These are phyloP conservation scores for Hirsutella thompsonii DNA, from an alignment of 2,329 filamentous ascomycete species.

Conservation along the genomic window DNA sequence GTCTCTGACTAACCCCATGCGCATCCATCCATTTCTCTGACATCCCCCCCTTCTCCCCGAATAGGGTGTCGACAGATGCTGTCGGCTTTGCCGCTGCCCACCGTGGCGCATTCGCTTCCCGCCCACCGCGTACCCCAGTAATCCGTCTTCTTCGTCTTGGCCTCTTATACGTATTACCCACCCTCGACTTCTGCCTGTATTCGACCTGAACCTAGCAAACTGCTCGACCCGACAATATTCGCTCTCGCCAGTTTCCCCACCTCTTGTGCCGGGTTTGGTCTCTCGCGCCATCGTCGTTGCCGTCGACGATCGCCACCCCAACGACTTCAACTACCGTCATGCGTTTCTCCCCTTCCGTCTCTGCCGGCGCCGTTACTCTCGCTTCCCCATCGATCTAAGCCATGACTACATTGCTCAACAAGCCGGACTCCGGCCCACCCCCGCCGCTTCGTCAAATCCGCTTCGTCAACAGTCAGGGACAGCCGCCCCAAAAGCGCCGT, in stretches of 20 bases:
- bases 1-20: neutral
- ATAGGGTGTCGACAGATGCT: neutral
- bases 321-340: conserved; percentile 11
- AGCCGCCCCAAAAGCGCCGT: conserved; percentile 66
- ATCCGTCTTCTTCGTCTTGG: neutral
- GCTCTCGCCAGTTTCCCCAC: neutral
- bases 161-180: neutral
- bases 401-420: conserved; percentile 34
- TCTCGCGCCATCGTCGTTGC: no score
- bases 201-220: neutral
- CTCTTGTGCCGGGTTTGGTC: neutral
- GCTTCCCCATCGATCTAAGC: conserved; percentile 7
- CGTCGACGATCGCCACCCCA: conserved; percentile 2
- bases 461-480: conserved; percentile 73
- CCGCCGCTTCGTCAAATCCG: conserved; percentile 48
- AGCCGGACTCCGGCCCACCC: conserved; percentile 23
- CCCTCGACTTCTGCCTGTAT: neutral
- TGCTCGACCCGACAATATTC: neutral
- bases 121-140: neutral
- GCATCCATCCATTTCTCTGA: neutral
- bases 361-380: no score
- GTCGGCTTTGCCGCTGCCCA: neutral
- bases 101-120: neutral
- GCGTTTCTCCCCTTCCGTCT: conserved; percentile 15
- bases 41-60: neutral